These are phyloP conservation scores for Desmodesmus armatus DNA, from an alignment of 139 green algal genomes.

Conservation along the genomic window DNA sequence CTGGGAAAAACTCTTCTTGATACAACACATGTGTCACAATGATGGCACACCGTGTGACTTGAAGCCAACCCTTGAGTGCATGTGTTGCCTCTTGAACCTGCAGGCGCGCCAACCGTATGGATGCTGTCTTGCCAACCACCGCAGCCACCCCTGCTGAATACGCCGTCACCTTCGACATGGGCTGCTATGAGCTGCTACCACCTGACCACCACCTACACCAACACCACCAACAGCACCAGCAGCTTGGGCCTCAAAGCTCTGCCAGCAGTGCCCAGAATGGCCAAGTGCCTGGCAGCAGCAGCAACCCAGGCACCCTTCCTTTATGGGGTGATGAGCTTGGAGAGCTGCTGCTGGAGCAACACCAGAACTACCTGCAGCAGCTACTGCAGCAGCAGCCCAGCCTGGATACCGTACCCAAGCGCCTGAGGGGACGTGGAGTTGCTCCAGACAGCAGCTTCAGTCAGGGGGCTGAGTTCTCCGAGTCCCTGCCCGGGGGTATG, in stretches of 20 bases:
- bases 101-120: too few relatives aligned
- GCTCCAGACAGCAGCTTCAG: background rate
- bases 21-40: too few relatives aligned
- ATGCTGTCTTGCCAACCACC: too few relatives aligned
- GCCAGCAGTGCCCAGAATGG: too few relatives aligned
- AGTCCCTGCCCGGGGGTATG: background rate
- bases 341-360: background rate
- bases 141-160: background rate
- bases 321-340: background rate
- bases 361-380: conserved; percentile 14
- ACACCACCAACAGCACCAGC: background rate
- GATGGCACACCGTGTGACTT: too few relatives aligned
- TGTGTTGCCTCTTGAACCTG: too few relatives aligned
- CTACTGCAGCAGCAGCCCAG: conserved; percentile 1
- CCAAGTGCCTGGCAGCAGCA: too few relatives aligned
- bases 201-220: background rate
- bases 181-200: background rate
- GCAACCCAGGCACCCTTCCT: too few relatives aligned
- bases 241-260: background rate
- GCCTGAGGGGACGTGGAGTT: background rate
- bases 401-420: background rate
- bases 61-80: too few relatives aligned
- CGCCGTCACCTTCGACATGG: conserved; percentile 20
- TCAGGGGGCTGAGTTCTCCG: background rate
- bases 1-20: background rate